Evolutionary conservation across 75 land plant genomes (phyloP).

Genomic region (Cunninghamia lanceolata): DNA sequence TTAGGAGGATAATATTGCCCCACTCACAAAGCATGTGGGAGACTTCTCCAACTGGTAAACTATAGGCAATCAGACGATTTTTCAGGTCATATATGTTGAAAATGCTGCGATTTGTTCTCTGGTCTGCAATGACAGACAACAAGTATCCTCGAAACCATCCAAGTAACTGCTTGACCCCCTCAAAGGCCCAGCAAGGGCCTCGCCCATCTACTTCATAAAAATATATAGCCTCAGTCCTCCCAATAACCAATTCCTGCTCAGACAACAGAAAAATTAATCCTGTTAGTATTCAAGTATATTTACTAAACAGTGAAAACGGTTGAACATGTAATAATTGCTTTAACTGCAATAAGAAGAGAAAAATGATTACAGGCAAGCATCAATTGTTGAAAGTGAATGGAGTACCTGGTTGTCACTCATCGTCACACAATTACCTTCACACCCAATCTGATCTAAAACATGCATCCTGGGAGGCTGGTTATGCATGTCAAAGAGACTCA

Average conservation of each 20-base stretch:
- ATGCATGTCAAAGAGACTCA: conserved; percentile 74
- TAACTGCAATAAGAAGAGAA: not conserved
- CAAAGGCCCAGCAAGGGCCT: conserved; percentile 99
- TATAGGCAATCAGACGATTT: conserved; percentile 87
- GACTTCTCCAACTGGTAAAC: conserved; percentile 74
- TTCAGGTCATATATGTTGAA: conserved; percentile 94
- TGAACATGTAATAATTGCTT: not conserved
- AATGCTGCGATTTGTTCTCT: conserved; percentile 48
- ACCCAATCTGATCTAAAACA: conserved; percentile 82
- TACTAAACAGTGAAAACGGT: not conserved
- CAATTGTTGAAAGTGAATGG: not conserved
- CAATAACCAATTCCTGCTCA: conserved; percentile 87
- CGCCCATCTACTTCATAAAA: conserved; percentile 97
- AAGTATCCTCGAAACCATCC: conserved; percentile 99
- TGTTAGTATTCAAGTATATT: not conserved
- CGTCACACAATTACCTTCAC: conserved; percentile 59
- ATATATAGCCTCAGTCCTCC: conserved; percentile 91
- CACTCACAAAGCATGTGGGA: conserved; percentile 92
- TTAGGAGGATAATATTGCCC: conserved; percentile 82
- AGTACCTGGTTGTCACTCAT: conserved; percentile 94
- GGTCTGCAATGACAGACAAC: conserved; percentile 75
- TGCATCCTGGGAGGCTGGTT: conserved; percentile 73
- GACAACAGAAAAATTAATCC: not conserved
- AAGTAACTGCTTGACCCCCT: conserved; percentile 83
- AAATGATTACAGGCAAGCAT: not conserved